Percentiles rank a stretch among this genome's conserved stretches.
Conservation (phyloP, 176 grass and related monocot genomes). For the Oryza australiensis region DNA sequence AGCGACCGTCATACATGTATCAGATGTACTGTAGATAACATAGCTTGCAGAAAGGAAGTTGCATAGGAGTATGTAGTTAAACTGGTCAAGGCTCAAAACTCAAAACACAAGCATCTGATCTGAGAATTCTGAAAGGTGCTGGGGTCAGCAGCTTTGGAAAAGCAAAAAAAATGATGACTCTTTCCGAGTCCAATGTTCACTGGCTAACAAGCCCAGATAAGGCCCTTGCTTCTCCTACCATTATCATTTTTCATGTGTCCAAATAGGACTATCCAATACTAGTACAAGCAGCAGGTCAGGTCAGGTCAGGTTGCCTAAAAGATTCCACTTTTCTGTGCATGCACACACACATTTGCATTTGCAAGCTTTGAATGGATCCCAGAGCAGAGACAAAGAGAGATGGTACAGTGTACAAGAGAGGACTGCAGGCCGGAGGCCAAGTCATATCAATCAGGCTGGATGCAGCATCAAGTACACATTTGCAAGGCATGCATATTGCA, state of each 20-base stretch:
- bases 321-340: conserved; percentile 29
- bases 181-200: neutral
- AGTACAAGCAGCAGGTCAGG: neutral
- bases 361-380: neutral
- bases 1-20: neutral
- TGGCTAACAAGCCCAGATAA: neutral
- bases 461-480: conserved; percentile 28
- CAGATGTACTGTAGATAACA: no score
- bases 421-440: neutral
- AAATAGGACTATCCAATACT: no score
- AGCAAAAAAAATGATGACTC: neutral
- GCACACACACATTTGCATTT: neutral
- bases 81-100: conserved; percentile 30
- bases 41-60: neutral
- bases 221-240: no score
- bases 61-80: neutral
- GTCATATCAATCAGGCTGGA: conserved; percentile 30
- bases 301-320: neutral
- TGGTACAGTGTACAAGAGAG: neutral
- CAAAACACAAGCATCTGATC: conserved; percentile 11
- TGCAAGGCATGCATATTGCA: neutral
- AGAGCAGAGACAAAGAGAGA: neutral
- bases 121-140: neutral
- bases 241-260: neutral
- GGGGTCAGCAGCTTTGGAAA: conserved; percentile 26